Conservation (phyloP, 2,329 filamentous ascomycete species). For the Colletotrichum orchidophilum region DNA sequence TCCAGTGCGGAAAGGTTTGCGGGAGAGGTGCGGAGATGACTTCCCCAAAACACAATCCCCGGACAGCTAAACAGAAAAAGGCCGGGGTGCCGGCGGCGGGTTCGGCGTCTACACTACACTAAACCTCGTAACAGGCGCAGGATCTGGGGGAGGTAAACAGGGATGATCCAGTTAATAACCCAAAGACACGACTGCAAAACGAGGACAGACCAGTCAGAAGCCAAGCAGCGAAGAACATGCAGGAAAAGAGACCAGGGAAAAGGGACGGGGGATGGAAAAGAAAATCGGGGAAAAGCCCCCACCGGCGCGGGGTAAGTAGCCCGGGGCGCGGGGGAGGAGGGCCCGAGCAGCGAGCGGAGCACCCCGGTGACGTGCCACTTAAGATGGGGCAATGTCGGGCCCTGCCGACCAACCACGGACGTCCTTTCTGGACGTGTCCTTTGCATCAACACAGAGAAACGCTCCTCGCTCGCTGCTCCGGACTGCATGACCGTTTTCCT, state of each 20-base stretch:
- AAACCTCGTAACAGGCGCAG: background rate
- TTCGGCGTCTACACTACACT: background rate
- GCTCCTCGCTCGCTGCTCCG: background rate
- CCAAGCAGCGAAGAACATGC: background rate
- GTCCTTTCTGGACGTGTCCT: background rate
- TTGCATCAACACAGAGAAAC: background rate
- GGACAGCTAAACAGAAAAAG: background rate
- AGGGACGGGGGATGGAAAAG: background rate
- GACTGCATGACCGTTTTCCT: no score
- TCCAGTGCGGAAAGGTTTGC: background rate
- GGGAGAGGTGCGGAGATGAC: conserved; percentile 24
- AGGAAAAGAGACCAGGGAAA: background rate
- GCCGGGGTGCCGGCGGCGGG: background rate
- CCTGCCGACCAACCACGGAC: background rate
- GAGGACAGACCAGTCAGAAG: background rate
- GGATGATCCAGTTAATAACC: background rate
- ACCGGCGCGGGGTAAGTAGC: conserved; percentile 29
- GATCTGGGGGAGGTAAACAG: background rate
- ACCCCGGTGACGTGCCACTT: background rate
- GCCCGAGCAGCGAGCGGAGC: conserved; percentile 20
- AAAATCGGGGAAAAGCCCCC: conserved; percentile 26
- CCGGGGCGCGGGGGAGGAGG: conserved; percentile 32
- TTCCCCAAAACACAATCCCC: conserved; percentile 13
- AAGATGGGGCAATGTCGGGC: background rate
- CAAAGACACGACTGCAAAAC: background rate